Evolutionary conservation across 345 rosid genomes (phyloP), one percentile per base, ranked within the genome.

Genomic region (Citrus mangshanensis): DNA sequence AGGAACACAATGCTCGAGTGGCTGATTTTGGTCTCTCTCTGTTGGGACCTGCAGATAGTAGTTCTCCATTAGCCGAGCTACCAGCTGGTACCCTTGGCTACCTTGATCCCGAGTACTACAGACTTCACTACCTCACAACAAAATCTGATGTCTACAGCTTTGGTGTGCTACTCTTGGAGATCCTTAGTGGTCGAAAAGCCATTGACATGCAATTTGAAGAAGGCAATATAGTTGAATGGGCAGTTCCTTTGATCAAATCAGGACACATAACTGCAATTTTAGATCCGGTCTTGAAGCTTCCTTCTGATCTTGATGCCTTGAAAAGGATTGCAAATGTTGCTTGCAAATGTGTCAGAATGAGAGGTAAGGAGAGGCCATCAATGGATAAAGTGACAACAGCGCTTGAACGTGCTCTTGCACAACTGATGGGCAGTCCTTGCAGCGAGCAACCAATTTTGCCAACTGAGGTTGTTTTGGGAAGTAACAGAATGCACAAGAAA

Each of bases 161-260:
- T 9, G 99, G 99, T 1, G 99, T 96, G 24, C 30, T 96, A 61
- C 95, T 96, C 67, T 78, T 96, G 68, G 99, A 96, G 84, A 94
- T 96, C 83, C 87, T 96, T 13, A 94, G 97, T 3, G 97, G 98
- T 35, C 82, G 98, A 55, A 96, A 96, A 85, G 98, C 98, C 24
- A 96, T 96, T 40, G 98, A 96, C 77, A 94, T 96, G 99, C 94
- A 93, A 61, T 96, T 78, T 9, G 98, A 96, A 83, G 95, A 94
- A 80, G 99, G 98, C 27, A 96, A 96, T 69, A 93, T 96, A 81
- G 99, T 96, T 0, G 98, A 96, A 78, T 96, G 99, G 99, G 99
- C 97, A 10, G 98, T 96, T 72, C 98, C 98, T 18, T 77, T 94
- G 78, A 94, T 96, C 68, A 96, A 91, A 90, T 71, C 92, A 7